Base-by-base conservation (phyloP, 805 yeast species). In the Millerozyma miso region DNA sequence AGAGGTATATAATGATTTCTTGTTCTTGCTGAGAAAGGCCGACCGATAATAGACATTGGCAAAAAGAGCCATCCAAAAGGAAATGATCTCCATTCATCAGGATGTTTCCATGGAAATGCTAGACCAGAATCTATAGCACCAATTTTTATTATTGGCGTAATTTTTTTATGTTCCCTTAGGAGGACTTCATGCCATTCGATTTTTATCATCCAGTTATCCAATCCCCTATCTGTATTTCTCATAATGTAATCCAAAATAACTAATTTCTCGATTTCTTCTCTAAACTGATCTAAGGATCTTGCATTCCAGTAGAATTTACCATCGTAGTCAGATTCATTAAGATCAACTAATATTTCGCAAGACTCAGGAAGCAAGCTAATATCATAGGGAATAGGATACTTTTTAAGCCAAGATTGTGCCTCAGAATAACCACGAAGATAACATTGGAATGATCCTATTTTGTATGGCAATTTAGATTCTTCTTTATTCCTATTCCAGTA, bases 101-200 rank as follows among this genome's bases (percentile, higher is more conserved):
- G 90, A 49, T 83, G 88, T 53, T 84, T 83, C 88, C 88, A 84
- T 4, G 91, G 90, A 51, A 81, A 83, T 0, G 89, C 73, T 23
- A 84, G 65, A 0, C 89, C 89, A 13, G 86, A 81, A 53, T 84
- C 90, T 36, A 84, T 84, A 0, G 90, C 91, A 2, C 87, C 88
- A 23, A 84, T 68, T 39, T 66, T 71, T 12, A 84, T 45, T 1
- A 33, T 43, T 0, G 83, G 83, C 13, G 48, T 35, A 33, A 48
- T 31, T 10, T 36, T 39, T 12, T 13, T 7, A 6, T 13, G 18
- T 14, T 32, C 14, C 26, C 31, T 16, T 15, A 33, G 19, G 5
- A 16, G 33, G 4, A 53, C 49, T 26, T 55, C 50, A 14, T 52
- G 47, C 74, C 80, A 76, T n/a, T 70, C 74, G 14, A 81, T 51